Evolutionary conservation across 805 yeast genomes (phyloP).

Genomic region (Myxozyma mucilagina): DNA sequence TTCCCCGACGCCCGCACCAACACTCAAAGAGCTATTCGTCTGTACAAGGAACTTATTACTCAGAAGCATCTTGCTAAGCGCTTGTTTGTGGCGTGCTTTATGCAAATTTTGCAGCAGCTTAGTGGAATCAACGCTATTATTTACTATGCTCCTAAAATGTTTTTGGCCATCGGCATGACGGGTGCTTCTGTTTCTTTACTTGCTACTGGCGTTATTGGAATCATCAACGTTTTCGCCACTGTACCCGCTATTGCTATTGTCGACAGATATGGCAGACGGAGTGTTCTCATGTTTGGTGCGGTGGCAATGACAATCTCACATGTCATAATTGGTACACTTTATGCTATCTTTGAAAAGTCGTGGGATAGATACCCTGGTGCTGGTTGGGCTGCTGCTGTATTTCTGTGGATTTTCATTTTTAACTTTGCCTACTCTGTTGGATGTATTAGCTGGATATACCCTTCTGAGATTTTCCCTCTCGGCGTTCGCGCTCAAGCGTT

Average conservation of each 20-base stretch:
- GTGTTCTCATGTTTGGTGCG: slow-evolving; percentile 61
- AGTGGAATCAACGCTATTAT: slow-evolving; percentile 52
- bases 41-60: slow-evolving; percentile 22
- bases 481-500: slow-evolving; percentile 70
- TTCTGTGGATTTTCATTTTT: slow-evolving; percentile 33
- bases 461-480: slow-evolving; percentile 64
- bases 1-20: slow-evolving; percentile 26
- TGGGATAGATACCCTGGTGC: slow-evolving; percentile 39
- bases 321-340: slow-evolving; percentile 45
- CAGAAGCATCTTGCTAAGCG: slow-evolving; percentile 23
- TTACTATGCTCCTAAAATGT: slow-evolving; percentile 50
- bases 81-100: slow-evolving; percentile 24
- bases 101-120: slow-evolving; percentile 36
- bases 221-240: slow-evolving; percentile 53
- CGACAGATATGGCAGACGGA: slow-evolving; percentile 67
- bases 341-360: slow-evolving; percentile 44
- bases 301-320: slow-evolving; percentile 55
- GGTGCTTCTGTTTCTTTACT: slow-evolving; percentile 51
- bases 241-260: slow-evolving; percentile 56
- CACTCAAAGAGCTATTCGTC: slow-evolving; percentile 9
- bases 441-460: slow-evolving; percentile 54
- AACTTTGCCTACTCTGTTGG: slow-evolving; percentile 35
- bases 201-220: slow-evolving; percentile 47
- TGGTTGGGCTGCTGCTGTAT: slow-evolving; percentile 33
- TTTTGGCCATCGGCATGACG: slow-evolving; percentile 49